phyloP scores from a whole-genome alignment of 805 yeast genomes.

The Wickerhamomyces bovis region DNA sequence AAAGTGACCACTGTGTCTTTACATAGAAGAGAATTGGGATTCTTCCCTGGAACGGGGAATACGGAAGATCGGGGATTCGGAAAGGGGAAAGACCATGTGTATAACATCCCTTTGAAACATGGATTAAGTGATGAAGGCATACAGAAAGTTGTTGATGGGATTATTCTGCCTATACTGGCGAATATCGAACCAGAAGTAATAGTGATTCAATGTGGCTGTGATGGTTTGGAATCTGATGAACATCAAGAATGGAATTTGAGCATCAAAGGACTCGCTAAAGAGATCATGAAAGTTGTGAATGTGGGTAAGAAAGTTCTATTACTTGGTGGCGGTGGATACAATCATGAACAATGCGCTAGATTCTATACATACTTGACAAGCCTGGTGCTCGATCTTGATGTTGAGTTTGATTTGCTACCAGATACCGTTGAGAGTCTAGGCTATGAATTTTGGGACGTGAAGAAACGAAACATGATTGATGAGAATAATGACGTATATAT shows the following conservation, averaged over 20 bases:
- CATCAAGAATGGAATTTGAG: constrained; percentile 67
- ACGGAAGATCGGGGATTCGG: constrained; percentile 32
- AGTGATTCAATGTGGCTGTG: constrained; percentile 68
- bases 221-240: constrained; percentile 63
- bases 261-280: constrained; percentile 39
- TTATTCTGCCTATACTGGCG: constrained; percentile 37
- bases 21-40: constrained; percentile 60
- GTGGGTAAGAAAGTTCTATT: constrained; percentile 36
- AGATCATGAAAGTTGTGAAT: constrained; percentile 26
- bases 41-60: constrained; percentile 68
- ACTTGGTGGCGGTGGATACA: constrained; percentile 78
- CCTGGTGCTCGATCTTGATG: constrained; percentile 12
- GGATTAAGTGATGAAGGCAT: constrained; percentile 49
- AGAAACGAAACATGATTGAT: constrained; percentile 27
- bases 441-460: constrained; percentile 44
- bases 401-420: constrained; percentile 43
- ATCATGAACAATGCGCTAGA: constrained; percentile 53
- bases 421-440: constrained; percentile 44
- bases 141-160: constrained; percentile 29
- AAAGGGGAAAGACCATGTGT: constrained; percentile 30
- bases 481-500: constrained; percentile 28
- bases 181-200: constrained; percentile 43
- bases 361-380: constrained; percentile 42
- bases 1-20: constrained; percentile 57
- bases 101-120: constrained; percentile 51